Percentiles rank a stretch among this genome's conserved stretches.
phyloP scores from a whole-genome alignment of 78 protist species.

The Emiliania huxleyi region DNA sequence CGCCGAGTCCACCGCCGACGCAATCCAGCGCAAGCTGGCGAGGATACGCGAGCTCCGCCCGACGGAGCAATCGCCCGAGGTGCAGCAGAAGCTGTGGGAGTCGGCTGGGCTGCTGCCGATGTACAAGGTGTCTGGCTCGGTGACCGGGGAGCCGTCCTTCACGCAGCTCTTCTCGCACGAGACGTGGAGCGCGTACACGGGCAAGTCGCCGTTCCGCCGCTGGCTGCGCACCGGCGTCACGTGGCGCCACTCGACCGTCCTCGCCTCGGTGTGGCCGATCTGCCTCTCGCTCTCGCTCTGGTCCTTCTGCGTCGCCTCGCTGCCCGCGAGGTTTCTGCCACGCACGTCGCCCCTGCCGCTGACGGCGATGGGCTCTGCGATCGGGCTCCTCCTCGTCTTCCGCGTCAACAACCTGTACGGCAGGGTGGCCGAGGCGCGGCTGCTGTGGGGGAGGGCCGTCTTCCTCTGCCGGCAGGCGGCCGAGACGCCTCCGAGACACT shows the following conservation, averaged over 20 bases:
- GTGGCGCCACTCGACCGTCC: background rate
- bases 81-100: background rate
- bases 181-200: background rate
- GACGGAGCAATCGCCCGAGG: background rate
- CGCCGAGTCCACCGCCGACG: too few relatives aligned
- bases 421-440: background rate
- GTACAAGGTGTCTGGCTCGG: background rate
- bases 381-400: constrained; percentile 1
- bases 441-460: background rate
- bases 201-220: background rate
- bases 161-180: background rate
- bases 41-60: too few relatives aligned
- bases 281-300: background rate
- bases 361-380: background rate
- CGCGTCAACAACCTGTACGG: background rate
- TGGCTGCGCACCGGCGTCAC: background rate
- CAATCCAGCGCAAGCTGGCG: too few relatives aligned
- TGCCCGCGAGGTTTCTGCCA: background rate
- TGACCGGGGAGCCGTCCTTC: background rate
- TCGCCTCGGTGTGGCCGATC: background rate
- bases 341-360: background rate
- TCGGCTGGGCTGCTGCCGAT: background rate
- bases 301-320: background rate
- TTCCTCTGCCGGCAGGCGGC: too few relatives aligned
- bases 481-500: too few relatives aligned